Conservation (phyloP, 1,284 basidiomycete species). For the Phenoliferia sp. region DNA sequence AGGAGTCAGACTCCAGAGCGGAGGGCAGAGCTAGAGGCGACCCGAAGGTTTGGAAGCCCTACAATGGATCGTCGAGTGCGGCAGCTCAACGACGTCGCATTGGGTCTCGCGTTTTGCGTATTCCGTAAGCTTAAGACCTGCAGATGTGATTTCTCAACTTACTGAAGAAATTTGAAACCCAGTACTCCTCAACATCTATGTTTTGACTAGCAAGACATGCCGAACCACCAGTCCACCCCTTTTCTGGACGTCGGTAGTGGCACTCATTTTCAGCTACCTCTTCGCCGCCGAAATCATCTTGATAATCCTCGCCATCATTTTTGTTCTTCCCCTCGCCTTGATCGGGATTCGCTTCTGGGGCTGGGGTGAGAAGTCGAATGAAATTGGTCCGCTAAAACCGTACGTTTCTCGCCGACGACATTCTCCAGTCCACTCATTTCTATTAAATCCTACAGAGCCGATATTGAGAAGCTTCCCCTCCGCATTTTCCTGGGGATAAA, state of each 20-base stretch:
- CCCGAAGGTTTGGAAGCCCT: conserved; percentile 21
- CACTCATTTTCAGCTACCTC: conserved; percentile 29
- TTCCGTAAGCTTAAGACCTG: neutral
- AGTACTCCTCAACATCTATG: conserved; percentile 32
- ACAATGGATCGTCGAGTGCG: conserved; percentile 23
- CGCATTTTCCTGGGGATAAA: conserved; percentile 11
- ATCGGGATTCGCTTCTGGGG: conserved; percentile 25
- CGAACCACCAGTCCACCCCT: conserved; percentile 20
- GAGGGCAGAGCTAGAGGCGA: conserved; percentile 16
- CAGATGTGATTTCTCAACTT: neutral
- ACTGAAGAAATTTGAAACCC: conserved; percentile 6
- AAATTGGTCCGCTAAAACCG: conserved; percentile 34
- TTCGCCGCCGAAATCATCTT: conserved; percentile 31
- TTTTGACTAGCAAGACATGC: conserved; percentile 22
- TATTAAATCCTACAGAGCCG: neutral
- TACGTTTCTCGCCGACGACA: neutral
- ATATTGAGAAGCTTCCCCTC: conserved; percentile 30
- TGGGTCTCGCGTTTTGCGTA: conserved; percentile 20
- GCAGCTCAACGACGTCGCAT: conserved; percentile 15
- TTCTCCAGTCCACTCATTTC: neutral
- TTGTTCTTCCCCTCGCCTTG: conserved; percentile 33
- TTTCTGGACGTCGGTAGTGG: conserved; percentile 26
- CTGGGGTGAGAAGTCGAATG: conserved; percentile 30
- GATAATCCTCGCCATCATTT: conserved; percentile 29
- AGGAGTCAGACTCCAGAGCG: conserved; percentile 15